Evolutionary conservation across 2,329 filamentous ascomycete species (phyloP).

Genomic region (Neophaeococcomyces mojaviensis): DNA sequence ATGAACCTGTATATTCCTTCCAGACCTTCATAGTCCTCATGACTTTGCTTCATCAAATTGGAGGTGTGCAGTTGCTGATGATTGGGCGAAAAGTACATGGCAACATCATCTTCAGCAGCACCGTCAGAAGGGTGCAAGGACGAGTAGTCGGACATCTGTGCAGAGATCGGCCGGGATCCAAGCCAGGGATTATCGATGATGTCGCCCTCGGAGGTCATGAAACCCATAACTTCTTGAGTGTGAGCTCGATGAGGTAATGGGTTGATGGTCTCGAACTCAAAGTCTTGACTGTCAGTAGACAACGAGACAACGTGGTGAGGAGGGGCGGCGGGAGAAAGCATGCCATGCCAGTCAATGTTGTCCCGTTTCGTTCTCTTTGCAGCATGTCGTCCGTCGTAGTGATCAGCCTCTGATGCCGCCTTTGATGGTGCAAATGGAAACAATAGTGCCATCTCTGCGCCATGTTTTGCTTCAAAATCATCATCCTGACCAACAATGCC

Average conservation of each 20-base stretch:
- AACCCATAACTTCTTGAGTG: slow-evolving; percentile 1
- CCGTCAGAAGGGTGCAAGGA: slow-evolving; percentile 45
- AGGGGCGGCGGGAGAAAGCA: slow-evolving; percentile 42
- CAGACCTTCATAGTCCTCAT: slow-evolving; percentile 54
- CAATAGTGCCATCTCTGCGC: slow-evolving; percentile 65
- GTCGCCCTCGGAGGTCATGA: slow-evolving; percentile 23
- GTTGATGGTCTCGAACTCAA: slow-evolving; percentile 3
- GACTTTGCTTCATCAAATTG: slow-evolving; percentile 26
- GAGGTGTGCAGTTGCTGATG: slow-evolving; percentile 17
- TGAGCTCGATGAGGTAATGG: background rate
- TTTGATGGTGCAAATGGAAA: slow-evolving; percentile 77
- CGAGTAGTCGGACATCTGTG: slow-evolving; percentile 46
- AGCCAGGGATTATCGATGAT: slow-evolving; percentile 48
- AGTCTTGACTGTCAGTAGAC: background rate
- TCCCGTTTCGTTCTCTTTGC: slow-evolving; percentile 29
- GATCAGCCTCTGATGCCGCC: slow-evolving; percentile 35
- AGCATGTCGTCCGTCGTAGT: slow-evolving; percentile 29
- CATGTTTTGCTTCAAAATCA: slow-evolving; percentile 61
- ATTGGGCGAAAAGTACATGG: slow-evolving; percentile 19
- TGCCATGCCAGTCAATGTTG: slow-evolving; percentile 49
- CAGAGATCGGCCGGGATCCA: slow-evolving; percentile 26
- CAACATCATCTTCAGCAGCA: slow-evolving; percentile 25
- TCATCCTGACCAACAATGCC: slow-evolving; percentile 73
- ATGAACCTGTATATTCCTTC: slow-evolving; percentile 62
- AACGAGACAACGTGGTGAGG: background rate